Evolutionary conservation across 2,329 filamentous ascomycete genomes (phyloP).

Genomic region (Colletotrichum eremochloae): DNA sequence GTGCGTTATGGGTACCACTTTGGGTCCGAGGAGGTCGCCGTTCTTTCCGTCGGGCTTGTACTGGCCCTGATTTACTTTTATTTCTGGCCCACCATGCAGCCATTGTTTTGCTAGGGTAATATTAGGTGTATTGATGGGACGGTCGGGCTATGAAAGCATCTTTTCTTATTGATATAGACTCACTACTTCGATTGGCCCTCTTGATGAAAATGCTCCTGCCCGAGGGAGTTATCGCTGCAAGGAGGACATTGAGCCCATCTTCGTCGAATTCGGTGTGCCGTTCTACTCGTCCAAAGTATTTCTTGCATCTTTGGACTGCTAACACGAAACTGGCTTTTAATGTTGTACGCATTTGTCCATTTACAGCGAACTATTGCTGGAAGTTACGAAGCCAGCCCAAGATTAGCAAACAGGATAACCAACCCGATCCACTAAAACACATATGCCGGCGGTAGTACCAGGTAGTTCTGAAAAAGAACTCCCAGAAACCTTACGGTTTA

Average conservation of each 20-base stretch:
- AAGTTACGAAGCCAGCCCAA: not conserved
- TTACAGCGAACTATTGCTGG: not conserved
- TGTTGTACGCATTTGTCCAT: not conserved
- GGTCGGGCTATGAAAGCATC: not conserved
- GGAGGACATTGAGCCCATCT: not conserved
- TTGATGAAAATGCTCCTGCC: not conserved
- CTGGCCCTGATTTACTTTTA: slow-evolving; percentile 10
- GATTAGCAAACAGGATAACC: not conserved
- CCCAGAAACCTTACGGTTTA: no score
- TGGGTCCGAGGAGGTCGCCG: slow-evolving; percentile 41
- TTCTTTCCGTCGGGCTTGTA: slow-evolving; percentile 13
- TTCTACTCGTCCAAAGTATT: not conserved
- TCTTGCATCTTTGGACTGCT: not conserved
- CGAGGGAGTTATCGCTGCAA: no score
- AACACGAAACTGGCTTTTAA: not conserved
- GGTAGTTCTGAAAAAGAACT: not conserved
- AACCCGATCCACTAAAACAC: not conserved
- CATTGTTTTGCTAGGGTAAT: not conserved
- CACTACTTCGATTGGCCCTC: not conserved
- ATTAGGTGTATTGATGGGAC: not conserved
- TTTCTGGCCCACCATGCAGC: slow-evolving; percentile 18
- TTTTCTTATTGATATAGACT: not conserved
- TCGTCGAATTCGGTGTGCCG: not conserved
- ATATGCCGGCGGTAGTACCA: no score
- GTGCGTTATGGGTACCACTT: slow-evolving; percentile 40